Percentiles rank a stretch among this genome's conserved stretches.
Conservation (phyloP, 2,329 filamentous ascomycete genomes). For the Hortaea werneckii region DNA sequence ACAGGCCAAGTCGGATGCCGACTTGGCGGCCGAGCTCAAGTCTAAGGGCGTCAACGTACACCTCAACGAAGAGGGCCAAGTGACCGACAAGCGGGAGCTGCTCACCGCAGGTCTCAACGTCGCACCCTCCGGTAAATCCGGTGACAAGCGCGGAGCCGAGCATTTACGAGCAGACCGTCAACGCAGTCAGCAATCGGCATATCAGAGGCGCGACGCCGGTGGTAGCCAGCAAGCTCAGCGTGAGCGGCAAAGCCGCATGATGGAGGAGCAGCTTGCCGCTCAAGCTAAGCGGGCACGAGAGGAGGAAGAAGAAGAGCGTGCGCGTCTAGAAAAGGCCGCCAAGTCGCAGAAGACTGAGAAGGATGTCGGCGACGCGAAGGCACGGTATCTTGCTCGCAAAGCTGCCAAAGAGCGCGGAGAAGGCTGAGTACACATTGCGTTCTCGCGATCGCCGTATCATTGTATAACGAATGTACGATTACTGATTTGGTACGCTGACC, state of each 20-base stretch:
- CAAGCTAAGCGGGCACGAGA: conserved; percentile 62
- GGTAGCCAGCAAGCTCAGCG: conserved; percentile 53
- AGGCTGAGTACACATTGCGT: conserved; percentile 10
- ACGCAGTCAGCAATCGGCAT: conserved; percentile 16
- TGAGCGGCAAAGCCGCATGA: conserved; percentile 67
- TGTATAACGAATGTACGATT: too few species aligned
- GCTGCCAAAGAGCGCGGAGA: conserved; percentile 50
- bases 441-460: not conserved
- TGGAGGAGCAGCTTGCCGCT: conserved; percentile 67
- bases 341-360: conserved; percentile 71
- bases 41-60: conserved; percentile 53
- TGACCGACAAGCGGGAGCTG: conserved; percentile 75
- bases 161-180: conserved; percentile 21
- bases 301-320: conserved; percentile 55
- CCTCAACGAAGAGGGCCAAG: conserved; percentile 72
- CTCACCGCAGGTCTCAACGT: conserved; percentile 68
- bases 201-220: conserved; percentile 17
- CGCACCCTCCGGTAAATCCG: conserved; percentile 27
- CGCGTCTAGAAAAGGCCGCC: conserved; percentile 51
- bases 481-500: too few species aligned
- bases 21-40: conserved; percentile 59
- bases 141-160: conserved; percentile 16
- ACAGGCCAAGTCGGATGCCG: conserved; percentile 39
- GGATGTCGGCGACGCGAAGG: conserved; percentile 68
- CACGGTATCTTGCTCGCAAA: conserved; percentile 70